These are phyloP conservation scores for Marsdenia floribunda DNA, from an alignment of 257 asterid species.

Conservation along the genomic window DNA sequence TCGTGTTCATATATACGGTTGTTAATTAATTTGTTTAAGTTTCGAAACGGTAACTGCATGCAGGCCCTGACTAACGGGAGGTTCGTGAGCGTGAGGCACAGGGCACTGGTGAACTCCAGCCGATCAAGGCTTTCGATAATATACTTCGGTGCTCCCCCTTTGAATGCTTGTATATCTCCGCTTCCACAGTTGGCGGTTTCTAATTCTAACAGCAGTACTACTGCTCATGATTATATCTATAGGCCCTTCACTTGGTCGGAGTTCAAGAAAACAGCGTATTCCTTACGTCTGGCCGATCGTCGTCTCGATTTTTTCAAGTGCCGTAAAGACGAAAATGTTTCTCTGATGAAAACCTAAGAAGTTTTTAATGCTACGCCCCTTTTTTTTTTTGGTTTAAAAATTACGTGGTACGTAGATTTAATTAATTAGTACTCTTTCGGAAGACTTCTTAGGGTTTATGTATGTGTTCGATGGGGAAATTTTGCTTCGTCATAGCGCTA, in stretches of 20 bases:
- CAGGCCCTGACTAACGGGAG: conserved; percentile 68
- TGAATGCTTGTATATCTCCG: conserved; percentile 36
- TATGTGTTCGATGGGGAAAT: too few species aligned
- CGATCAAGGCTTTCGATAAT: conserved; percentile 58
- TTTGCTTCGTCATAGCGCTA: too few species aligned
- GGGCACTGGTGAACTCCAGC: conserved; percentile 42
- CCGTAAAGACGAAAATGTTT: neutral
- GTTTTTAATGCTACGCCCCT: too few species aligned
- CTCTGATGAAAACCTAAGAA: neutral
- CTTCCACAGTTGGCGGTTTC: conserved; percentile 25
- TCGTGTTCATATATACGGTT: too few species aligned
- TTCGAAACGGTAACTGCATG: neutral
- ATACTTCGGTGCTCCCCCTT: conserved; percentile 69
- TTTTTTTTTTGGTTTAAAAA: too few species aligned
- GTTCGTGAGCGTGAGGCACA: conserved; percentile 56
- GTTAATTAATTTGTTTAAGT: too few species aligned
- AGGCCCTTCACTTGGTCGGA: conserved; percentile 68
- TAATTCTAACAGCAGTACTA: neutral
- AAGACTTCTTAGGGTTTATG: too few species aligned
- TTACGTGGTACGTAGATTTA: too few species aligned
- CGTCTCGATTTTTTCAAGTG: conserved; percentile 55
- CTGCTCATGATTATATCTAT: conserved; percentile 24
- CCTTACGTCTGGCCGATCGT: conserved; percentile 42
- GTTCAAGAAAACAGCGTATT: conserved; percentile 43
- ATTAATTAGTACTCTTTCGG: too few species aligned